phyloP scores from a whole-genome alignment of 208 protist genomes.

The Trypanosoma scelopori region DNA sequence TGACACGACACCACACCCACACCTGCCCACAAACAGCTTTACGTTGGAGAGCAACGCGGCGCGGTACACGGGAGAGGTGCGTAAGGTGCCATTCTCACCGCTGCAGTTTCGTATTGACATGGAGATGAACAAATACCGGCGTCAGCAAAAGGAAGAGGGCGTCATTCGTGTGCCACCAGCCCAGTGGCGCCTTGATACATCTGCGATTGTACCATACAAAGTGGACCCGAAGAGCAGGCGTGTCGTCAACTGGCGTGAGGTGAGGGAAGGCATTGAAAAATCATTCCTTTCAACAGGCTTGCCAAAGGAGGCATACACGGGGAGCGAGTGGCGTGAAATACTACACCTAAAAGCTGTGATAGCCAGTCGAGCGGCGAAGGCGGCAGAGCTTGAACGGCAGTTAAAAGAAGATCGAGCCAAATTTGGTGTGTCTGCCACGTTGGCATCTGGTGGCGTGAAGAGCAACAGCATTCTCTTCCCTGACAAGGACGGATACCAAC shows the following conservation, averaged over 20 bases:
- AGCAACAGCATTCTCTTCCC: constrained; percentile 55
- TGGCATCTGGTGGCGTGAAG: neutral
- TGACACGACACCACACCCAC: constrained; percentile 77
- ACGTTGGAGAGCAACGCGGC: constrained; percentile 47
- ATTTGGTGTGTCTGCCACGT: constrained; percentile 12
- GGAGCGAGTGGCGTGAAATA: constrained; percentile 75
- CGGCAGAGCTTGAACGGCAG: constrained; percentile 51
- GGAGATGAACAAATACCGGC: constrained; percentile 74
- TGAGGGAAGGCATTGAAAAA: constrained; percentile 85
- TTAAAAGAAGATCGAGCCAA: constrained; percentile 29
- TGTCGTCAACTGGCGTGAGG: constrained; percentile 86
- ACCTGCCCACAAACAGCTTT: constrained; percentile 87
- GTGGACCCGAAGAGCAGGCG: constrained; percentile 60
- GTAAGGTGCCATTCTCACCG: constrained; percentile 73
- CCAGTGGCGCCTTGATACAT: constrained; percentile 67
- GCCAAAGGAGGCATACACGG: constrained; percentile 75
- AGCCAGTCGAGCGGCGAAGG: constrained; percentile 39
- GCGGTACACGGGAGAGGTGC: constrained; percentile 65
- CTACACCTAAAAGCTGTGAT: constrained; percentile 56
- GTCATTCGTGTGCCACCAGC: constrained; percentile 86
- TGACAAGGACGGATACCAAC: constrained; percentile 69
- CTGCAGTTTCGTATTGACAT: constrained; percentile 88
- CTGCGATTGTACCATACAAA: constrained; percentile 81
- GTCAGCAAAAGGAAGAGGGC: constrained; percentile 84
- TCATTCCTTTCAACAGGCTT: constrained; percentile 80